Evolutionary conservation across 352 stramenopile genomes (phyloP).

Genomic region (Nothophytophthora sp.): DNA sequence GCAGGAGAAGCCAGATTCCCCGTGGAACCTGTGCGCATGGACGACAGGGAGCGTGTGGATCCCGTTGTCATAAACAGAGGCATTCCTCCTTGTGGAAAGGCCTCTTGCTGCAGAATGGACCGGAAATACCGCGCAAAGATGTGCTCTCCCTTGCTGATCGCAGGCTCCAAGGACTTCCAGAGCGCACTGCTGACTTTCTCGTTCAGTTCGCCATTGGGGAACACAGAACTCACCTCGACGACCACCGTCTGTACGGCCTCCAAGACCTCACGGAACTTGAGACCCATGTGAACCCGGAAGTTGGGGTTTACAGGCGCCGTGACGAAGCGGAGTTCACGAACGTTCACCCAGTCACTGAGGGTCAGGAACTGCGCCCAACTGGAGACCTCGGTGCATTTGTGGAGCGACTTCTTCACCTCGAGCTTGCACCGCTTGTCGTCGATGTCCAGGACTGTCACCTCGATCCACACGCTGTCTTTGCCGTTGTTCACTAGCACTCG

Average conservation of each 20-base stretch:
- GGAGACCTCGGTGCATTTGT: slow-evolving; percentile 30
- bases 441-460: slow-evolving; percentile 53
- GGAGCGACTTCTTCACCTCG: slow-evolving; percentile 55
- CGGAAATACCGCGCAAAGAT: slow-evolving; percentile 76
- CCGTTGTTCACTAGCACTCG: slow-evolving; percentile 68
- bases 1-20: slow-evolving; percentile 23
- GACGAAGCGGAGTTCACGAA: slow-evolving; percentile 56
- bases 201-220: slow-evolving; percentile 64
- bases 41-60: slow-evolving; percentile 12
- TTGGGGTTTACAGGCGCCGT: slow-evolving; percentile 49
- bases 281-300: slow-evolving; percentile 69
- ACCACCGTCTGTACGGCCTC: slow-evolving; percentile 65
- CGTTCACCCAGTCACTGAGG: slow-evolving; percentile 48
- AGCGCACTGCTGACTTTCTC: slow-evolving; percentile 53
- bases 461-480: slow-evolving; percentile 70
- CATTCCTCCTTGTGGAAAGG: slow-evolving; percentile 8
- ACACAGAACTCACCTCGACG: slow-evolving; percentile 74
- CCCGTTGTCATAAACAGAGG: not conserved
- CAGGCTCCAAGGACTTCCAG: slow-evolving; percentile 54
- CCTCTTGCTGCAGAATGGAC: slow-evolving; percentile 59
- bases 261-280: slow-evolving; percentile 59
- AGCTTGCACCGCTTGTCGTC: slow-evolving; percentile 72
- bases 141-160: slow-evolving; percentile 62
- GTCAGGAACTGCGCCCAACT: slow-evolving; percentile 45
- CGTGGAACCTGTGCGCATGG: slow-evolving; percentile 10